Conservation (phyloP, 805 yeast genomes). For the Wickerhamiella vanderwaltii region DNA sequence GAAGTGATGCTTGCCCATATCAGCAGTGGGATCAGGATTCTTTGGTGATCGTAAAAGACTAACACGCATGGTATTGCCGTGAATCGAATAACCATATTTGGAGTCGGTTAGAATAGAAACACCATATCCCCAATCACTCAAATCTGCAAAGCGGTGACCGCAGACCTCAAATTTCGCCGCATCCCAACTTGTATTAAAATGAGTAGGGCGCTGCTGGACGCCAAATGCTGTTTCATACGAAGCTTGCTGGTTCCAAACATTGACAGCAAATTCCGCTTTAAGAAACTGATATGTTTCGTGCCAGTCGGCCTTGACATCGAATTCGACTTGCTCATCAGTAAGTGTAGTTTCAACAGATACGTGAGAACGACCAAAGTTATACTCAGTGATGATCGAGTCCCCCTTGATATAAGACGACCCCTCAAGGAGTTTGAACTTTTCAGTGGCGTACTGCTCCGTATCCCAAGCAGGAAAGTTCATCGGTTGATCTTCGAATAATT, state of each 20-base stretch:
- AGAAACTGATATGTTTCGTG: conserved; percentile 75
- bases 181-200: conserved; percentile 92
- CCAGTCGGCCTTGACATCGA: conserved; percentile 65
- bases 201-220: conserved; percentile 81
- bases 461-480: conserved; percentile 95
- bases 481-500: conserved; percentile 82
- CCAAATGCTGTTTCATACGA: conserved; percentile 93
- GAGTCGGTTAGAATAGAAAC: conserved; percentile 71
- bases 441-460: conserved; percentile 79
- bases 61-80: conserved; percentile 82
- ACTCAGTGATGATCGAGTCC: conserved; percentile 5
- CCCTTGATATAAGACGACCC: conserved; percentile 10
- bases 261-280: conserved; percentile 91
- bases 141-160: conserved; percentile 86
- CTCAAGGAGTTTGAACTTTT: conserved; percentile 44
- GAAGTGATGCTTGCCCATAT: conserved; percentile 78
- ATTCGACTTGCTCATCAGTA: conserved; percentile 35
- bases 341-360: conserved; percentile 25
- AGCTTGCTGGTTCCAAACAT: conserved; percentile 62
- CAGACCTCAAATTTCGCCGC: conserved; percentile 93
- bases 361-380: conserved; percentile 15
- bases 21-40: conserved; percentile 90
- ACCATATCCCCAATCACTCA: conserved; percentile 77
- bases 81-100: conserved; percentile 86
- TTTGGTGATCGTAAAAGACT: conserved; percentile 83